phyloP scores from a whole-genome alignment of 768 basidiomycete genomes.

The Russula foetens region DNA sequence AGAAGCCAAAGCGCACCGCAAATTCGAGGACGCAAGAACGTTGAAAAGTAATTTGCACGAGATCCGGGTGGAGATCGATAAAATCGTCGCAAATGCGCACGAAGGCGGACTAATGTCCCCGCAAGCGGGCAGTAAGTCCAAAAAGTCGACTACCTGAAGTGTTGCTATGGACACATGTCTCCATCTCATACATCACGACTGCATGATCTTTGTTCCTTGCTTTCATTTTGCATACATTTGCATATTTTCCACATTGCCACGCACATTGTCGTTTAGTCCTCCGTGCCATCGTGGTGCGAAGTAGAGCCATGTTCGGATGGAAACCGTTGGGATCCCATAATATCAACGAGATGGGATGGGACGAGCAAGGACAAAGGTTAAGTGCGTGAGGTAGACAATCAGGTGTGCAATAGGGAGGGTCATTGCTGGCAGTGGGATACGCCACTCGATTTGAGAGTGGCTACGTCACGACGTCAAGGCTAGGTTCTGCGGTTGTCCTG shows the following conservation, averaged over 20 bases:
- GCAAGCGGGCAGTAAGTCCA: conserved; percentile 1
- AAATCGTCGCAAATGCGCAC: conserved; percentile 38
- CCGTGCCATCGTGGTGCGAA: background rate
- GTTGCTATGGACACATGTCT: background rate
- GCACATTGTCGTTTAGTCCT: background rate
- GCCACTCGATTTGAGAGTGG: background rate
- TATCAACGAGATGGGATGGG: background rate
- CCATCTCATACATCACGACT: background rate
- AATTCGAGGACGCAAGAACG: conserved; percentile 92
- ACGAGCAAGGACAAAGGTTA: background rate
- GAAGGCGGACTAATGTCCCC: conserved; percentile 6
- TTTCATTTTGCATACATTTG: conserved; percentile 9
- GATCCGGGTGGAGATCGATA: conserved; percentile 77
- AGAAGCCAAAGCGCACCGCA: conserved; percentile 82
- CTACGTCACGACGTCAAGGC: conserved; percentile 9
- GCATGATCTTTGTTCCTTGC: conserved; percentile 1
- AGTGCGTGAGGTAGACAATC: background rate
- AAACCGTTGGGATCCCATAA: background rate
- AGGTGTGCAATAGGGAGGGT: background rate
- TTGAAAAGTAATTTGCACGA: conserved; percentile 73
- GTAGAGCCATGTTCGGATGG: background rate
- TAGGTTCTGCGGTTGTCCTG: conserved; percentile 17
- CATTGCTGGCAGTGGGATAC: background rate
- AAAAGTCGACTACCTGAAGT: conserved; percentile 2
- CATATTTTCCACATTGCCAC: conserved; percentile 1